Evolutionary conservation across 805 yeast genomes (phyloP), one percentile per base, ranked within the genome.

Genomic region (Teunomyces panamensis): DNA sequence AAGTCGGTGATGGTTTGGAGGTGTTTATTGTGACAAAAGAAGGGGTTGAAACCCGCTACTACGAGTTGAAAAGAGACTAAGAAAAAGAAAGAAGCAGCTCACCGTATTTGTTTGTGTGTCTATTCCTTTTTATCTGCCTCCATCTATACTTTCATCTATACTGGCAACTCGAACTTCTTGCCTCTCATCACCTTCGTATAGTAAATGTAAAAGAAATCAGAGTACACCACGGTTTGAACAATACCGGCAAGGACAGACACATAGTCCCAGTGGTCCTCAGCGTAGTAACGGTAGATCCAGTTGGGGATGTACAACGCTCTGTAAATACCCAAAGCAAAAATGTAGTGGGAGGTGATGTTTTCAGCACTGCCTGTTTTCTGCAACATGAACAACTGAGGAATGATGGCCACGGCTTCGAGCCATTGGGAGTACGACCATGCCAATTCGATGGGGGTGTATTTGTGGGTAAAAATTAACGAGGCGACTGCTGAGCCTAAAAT

Each of bases 1-100:
- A 91, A 57, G 98, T 94, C 45, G 99, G 99, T 74, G 99, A 94
- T 74, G 96, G 94, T 5, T 78, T 94, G 53, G 96, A 94, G 68
- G 85, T 94, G 43, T 74, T 87, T 55, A 87, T 94, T 57, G 91
- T 92, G 49, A 89, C 97, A 10, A 91, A 90, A 65, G 96, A 90
- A 20, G 99, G 99, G 44, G 88, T 89, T 43, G 80, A 85, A 71
- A 83, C 80, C 37, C 96, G 89, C 65, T 85, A 81, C 68, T 86
- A 72, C 65, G 95, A 95, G 49, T 77, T 94, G 66, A 89, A 94
- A 80, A 84, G 87, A 66, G 98, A 92, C 75, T 92, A 71, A 37
- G 24, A 20, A 20, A 20, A 20, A 20, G 4, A 20, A 20, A 20
- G 24, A 20, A 20, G 24, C 24, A 20, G 24, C 24, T 20, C 24